phyloP scores from a whole-genome alignment of 208 protist species.

The Phytomonas francai region DNA sequence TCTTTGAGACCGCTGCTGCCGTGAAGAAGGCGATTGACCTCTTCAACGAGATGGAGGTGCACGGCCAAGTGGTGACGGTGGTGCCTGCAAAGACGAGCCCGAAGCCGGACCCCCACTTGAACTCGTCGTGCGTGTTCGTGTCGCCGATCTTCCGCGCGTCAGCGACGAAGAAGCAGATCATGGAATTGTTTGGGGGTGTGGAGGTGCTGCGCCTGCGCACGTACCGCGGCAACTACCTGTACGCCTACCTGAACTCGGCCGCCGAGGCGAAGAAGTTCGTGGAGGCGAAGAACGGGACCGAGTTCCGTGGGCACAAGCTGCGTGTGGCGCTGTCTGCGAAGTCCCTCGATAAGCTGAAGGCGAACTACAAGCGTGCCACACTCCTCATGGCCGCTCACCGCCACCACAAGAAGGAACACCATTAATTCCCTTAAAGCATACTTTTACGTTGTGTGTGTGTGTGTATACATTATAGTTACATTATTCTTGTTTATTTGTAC shows the following conservation, averaged over 20 bases:
- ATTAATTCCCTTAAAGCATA: not conserved
- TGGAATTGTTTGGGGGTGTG: slow-evolving; percentile 56
- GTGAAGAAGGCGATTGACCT: slow-evolving; percentile 84
- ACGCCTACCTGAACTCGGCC: slow-evolving; percentile 69
- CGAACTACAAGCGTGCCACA: slow-evolving; percentile 36
- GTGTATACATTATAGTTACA: too few relatives aligned
- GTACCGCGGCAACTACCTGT: slow-evolving; percentile 78
- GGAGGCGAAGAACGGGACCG: slow-evolving; percentile 68
- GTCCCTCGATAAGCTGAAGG: slow-evolving; percentile 65
- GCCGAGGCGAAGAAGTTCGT: slow-evolving; percentile 59
- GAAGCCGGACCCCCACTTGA: slow-evolving; percentile 63
- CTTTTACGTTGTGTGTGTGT: too few relatives aligned
- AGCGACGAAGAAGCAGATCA: slow-evolving; percentile 55
- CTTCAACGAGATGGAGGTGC: slow-evolving; percentile 80
- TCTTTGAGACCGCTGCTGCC: slow-evolving; percentile 72
- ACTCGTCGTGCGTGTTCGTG: slow-evolving; percentile 69
- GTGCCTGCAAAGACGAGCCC: slow-evolving; percentile 64
- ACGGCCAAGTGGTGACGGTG: slow-evolving; percentile 55
- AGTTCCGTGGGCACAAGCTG: slow-evolving; percentile 74
- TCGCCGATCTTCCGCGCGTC: slow-evolving; percentile 75
- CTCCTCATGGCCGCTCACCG: slow-evolving; percentile 67
- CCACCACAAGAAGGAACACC: slow-evolving; percentile 28
- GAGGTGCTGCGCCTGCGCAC: slow-evolving; percentile 70
- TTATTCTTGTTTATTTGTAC: too few relatives aligned
- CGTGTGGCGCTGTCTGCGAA: slow-evolving; percentile 51